A percentile compares a stretch with the other conserved stretches of the same genome.
These are phyloP conservation scores for Adenanthera pavonina DNA, from an alignment of 306 rosid species.

Conservation along the genomic window DNA sequence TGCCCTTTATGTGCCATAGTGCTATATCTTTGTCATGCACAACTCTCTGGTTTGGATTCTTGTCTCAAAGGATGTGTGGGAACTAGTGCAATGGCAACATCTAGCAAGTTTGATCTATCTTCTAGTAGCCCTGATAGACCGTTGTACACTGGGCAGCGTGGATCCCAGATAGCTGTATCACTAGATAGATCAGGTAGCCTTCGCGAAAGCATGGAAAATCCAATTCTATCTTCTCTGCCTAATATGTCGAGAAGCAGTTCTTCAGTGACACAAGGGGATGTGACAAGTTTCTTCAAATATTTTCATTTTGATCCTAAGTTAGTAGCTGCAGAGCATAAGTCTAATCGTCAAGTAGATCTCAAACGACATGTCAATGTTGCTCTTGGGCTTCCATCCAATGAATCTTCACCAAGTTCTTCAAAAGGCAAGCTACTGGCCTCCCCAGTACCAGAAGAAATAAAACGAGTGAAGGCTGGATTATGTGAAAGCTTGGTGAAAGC, in stretches of 20 bases:
- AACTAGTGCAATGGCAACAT: constrained; percentile 85
- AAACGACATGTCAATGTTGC: constrained; percentile 67
- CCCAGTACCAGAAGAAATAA: constrained; percentile 76
- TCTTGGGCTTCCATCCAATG: constrained; percentile 79
- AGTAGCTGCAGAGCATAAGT: constrained; percentile 76
- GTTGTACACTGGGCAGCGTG: constrained; percentile 88
- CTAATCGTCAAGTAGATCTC: constrained; percentile 71
- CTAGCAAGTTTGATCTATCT: constrained; percentile 90
- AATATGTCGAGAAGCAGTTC: constrained; percentile 85
- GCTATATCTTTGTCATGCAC: constrained; percentile 68
- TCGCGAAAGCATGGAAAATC: constrained; percentile 86
- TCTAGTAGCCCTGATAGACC: constrained; percentile 93
- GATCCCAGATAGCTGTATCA: constrained; percentile 84
- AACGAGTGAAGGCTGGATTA: constrained; percentile 65
- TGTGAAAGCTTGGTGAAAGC: constrained; percentile 66
- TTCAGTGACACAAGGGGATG: constrained; percentile 69
- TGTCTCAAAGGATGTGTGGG: constrained; percentile 58
- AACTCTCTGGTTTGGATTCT: constrained; percentile 58
- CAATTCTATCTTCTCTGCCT: constrained; percentile 83
- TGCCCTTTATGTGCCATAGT: constrained; percentile 60
- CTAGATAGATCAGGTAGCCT: constrained; percentile 91
- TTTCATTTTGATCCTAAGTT: constrained; percentile 75
- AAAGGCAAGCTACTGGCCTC: constrained; percentile 76
- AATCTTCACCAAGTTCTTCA: constrained; percentile 79
- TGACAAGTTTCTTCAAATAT: constrained; percentile 64